Evolutionary conservation across 768 basidiomycete genomes (phyloP), one percentile per base, ranked within the genome.

Genomic region (Termitomyces sp.): DNA sequence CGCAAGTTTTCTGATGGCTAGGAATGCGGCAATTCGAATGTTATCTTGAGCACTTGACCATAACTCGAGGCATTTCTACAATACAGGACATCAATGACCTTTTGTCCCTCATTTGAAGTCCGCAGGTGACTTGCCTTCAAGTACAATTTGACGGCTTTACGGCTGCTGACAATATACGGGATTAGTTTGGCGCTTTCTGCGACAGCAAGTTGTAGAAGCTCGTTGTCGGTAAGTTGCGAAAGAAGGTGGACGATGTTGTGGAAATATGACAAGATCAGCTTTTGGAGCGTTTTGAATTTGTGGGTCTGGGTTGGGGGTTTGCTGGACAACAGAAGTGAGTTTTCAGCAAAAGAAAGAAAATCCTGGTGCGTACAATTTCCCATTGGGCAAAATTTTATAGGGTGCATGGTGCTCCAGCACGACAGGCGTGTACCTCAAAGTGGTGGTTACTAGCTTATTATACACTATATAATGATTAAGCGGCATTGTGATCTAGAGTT

Each of bases 351-450:
- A 31, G 6, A 38, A 59, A 45, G 32, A 45, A 32, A 10, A 11
- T n/a, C 16, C 42, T 27, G 6, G 35, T 35, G 78, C 91, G 48
- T 66, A 96, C 95, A 90, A 88, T 81, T 89, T 91, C 52, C 95
- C 97, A 63, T 86, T 86, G 1, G 86, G 68, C 25, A 87, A 78
- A 1, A 82, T 86, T 74, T 94, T 96, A 75, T 85, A 93, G 0
- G 96, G 95, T 35, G 90, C 77, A 63, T 98, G 95, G 65, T 95
- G 87, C 48, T 83, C 80, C 17, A 99, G 80, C 8, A 98, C 81
- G 40, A 98, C 80, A 2, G 97, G 95, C 0, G 95, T 95, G 72
- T 92, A 99, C 66, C 84, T 85, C 27, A 99, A 77, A 2, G 94
- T 75, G 0, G 95, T 96, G 11, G 83, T 83, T 43, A 99, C 78